Percentiles rank a stretch among this genome's conserved stretches.
phyloP scores from a whole-genome alignment of 1,284 basidiomycete genomes.

The Anthracocystis panici-leucophaei region DNA sequence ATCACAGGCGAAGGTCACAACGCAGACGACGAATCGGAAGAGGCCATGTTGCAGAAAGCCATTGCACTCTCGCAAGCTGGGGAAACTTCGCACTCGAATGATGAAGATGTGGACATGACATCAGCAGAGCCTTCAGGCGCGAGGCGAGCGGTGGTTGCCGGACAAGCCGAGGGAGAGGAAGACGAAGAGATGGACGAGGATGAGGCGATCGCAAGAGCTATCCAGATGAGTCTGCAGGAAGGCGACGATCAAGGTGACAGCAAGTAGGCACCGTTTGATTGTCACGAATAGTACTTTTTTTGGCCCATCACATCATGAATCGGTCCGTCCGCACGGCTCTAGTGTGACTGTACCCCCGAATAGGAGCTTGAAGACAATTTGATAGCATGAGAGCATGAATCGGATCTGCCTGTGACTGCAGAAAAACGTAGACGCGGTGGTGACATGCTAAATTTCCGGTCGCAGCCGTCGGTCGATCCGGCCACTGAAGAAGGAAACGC shows the following conservation, averaged over 20 bases:
- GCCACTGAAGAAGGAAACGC: not conserved
- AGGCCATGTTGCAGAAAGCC: conserved; percentile 63
- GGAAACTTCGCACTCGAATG: conserved; percentile 27
- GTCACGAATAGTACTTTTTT: not conserved
- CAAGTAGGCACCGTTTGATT: conserved; percentile 18
- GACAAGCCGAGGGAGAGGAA: conserved; percentile 57
- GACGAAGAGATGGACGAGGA: conserved; percentile 69
- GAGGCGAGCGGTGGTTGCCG: conserved; percentile 52
- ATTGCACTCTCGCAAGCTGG: conserved; percentile 57
- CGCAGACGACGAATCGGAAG: conserved; percentile 59
- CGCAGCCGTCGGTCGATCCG: conserved; percentile 10
- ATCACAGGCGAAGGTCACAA: conserved; percentile 58
- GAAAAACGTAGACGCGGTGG: not conserved
- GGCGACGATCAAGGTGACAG: conserved; percentile 37
- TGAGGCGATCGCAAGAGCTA: conserved; percentile 68
- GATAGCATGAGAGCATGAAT: not conserved
- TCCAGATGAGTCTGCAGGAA: conserved; percentile 67
- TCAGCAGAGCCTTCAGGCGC: conserved; percentile 38
- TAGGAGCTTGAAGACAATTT: too few relatives aligned
- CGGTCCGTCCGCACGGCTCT: not conserved
- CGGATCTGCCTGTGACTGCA: conserved; percentile 3
- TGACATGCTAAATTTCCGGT: not conserved
- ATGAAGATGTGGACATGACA: conserved; percentile 62
- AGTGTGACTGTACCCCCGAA: not conserved
- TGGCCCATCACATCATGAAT: not conserved